phyloP scores from a whole-genome alignment of 176 grass and related monocot species.

The Bromus sterilis region DNA sequence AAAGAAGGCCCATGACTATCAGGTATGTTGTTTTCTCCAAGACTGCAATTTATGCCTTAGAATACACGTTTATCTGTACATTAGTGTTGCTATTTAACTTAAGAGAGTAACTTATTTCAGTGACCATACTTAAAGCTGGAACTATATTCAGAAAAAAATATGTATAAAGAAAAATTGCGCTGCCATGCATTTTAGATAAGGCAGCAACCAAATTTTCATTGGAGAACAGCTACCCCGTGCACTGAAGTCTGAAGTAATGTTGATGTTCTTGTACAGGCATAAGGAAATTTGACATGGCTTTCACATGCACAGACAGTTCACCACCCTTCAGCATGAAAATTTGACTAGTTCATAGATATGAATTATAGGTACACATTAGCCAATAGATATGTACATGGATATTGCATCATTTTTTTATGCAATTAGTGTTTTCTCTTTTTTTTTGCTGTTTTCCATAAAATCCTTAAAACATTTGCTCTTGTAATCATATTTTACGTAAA shows the following conservation, averaged over 20 bases:
- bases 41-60: not conserved
- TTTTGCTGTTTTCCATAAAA: not conserved
- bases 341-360: not conserved
- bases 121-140: no score
- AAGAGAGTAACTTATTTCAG: not conserved
- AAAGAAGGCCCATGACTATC: constrained; percentile 20
- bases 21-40: constrained; percentile 18
- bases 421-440: not conserved
- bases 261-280: not conserved
- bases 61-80: no score
- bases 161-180: not conserved
- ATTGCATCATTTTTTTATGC: not conserved
- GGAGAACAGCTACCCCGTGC: not conserved
- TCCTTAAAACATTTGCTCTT: not conserved
- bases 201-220: not conserved
- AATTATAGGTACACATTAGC: not conserved
- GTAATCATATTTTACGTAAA: not conserved
- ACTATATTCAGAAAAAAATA: no score
- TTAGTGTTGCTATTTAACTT: not conserved
- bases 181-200: not conserved
- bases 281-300: not conserved
- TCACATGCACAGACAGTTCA: not conserved
- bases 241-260: not conserved
- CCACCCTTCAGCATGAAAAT: not conserved
- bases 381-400: not conserved